Evolutionary conservation across 139 green algal species (phyloP).

Genomic region (Chlamydomonas incerta): DNA sequence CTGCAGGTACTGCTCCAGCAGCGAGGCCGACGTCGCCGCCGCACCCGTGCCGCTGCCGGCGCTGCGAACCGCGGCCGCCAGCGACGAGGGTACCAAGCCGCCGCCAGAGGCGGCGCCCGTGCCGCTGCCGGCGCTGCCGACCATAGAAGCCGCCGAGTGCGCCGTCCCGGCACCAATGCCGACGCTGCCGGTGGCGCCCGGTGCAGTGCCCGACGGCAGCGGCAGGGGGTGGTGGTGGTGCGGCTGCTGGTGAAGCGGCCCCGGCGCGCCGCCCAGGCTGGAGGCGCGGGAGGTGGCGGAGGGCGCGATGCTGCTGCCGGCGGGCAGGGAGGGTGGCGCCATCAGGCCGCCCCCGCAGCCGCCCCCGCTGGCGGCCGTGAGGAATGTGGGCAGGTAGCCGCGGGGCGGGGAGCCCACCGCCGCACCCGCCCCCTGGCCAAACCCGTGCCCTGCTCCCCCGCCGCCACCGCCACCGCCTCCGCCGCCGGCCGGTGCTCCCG

Average conservation of each 20-base stretch:
- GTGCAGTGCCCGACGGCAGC: too few relatives aligned
- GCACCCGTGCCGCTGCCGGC: neutral
- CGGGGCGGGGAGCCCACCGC: neutral
- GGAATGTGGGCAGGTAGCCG: neutral
- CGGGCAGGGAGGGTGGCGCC: neutral
- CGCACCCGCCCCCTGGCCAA: too few relatives aligned
- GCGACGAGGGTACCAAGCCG: neutral
- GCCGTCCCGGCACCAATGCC: too few relatives aligned
- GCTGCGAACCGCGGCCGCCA: neutral
- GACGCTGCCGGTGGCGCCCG: too few relatives aligned
- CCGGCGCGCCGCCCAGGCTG: conserved; percentile 9
- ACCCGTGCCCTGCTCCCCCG: too few relatives aligned
- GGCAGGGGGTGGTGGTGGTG: neutral
- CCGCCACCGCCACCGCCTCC: neutral
- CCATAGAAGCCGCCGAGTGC: too few relatives aligned
- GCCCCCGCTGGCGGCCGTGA: too few relatives aligned
- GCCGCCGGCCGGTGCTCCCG: too few relatives aligned
- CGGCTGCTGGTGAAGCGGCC: neutral
- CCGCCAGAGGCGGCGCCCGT: neutral
- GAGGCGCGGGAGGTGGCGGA: neutral
- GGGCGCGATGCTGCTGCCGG: neutral
- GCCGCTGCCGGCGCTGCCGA: neutral
- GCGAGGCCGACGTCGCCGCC: too few relatives aligned
- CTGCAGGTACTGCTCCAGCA: neutral
- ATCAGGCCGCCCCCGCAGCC: too few relatives aligned